phyloP scores from a whole-genome alignment of 2,329 filamentous ascomycete genomes.

The Ascochyta fabae region DNA sequence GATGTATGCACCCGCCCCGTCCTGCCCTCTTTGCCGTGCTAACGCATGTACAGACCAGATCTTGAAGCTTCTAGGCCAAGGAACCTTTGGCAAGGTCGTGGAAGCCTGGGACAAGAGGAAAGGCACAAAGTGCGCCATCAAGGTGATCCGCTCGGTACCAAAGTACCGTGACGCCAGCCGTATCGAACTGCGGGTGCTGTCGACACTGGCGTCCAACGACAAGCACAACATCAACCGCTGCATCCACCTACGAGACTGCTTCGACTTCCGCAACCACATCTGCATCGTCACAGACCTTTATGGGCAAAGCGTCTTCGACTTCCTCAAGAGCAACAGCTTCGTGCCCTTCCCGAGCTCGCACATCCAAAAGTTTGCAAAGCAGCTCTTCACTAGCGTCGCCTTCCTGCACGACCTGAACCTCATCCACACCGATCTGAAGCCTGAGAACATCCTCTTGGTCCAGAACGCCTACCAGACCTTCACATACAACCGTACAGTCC shows the following conservation, averaged over 20 bases:
- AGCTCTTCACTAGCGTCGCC: slow-evolving; percentile 96
- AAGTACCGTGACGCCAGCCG: slow-evolving; percentile 96
- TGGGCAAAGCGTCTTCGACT: slow-evolving; percentile 97
- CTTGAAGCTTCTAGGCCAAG: slow-evolving; percentile 87
- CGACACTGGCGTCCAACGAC: slow-evolving; percentile 91
- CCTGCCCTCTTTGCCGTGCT: slow-evolving; percentile 12
- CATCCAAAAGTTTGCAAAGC: slow-evolving; percentile 94
- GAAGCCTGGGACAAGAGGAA: slow-evolving; percentile 83
- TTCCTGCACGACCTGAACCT: slow-evolving; percentile 97
- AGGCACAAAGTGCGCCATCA: slow-evolving; percentile 86
- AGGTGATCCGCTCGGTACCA: slow-evolving; percentile 97
- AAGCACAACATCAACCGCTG: slow-evolving; percentile 91
- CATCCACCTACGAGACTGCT: slow-evolving; percentile 95
- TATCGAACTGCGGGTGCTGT: slow-evolving; percentile 91
- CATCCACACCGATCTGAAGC: slow-evolving; percentile 84
- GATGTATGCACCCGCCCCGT: slow-evolving; percentile 68
- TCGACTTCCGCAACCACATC: slow-evolving; percentile 96
- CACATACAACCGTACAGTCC: slow-evolving; percentile 71
- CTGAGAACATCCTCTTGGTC: slow-evolving; percentile 71
- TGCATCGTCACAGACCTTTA: slow-evolving; percentile 81
- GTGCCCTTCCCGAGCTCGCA: slow-evolving; percentile 98
- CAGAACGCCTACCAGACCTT: slow-evolving; percentile 71
- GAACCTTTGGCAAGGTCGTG: slow-evolving; percentile 98
- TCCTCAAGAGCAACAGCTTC: slow-evolving; percentile 92
- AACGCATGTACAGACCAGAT: slow-evolving; percentile 73